Evolutionary conservation across 2,329 filamentous ascomycete genomes (phyloP).

Genomic region (Aspergillus tubingensis): DNA sequence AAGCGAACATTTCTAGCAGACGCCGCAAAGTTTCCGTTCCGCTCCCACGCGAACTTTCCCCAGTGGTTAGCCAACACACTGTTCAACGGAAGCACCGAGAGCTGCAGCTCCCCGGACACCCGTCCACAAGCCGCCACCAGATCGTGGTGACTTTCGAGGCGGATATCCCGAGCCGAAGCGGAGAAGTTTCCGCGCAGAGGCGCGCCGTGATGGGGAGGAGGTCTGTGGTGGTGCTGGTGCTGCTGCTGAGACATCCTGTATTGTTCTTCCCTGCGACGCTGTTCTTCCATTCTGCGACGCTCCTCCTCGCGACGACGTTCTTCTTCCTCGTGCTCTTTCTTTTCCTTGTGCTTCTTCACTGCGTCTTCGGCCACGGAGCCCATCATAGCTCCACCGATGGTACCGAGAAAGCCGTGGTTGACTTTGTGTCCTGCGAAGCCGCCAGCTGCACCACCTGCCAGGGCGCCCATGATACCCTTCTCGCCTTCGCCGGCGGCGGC

Average conservation of each 20-base stretch:
- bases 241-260: not conserved
- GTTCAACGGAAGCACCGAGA: constrained; percentile 41
- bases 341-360: constrained; percentile 43
- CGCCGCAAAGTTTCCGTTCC: constrained; percentile 40
- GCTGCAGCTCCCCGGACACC: constrained; percentile 32
- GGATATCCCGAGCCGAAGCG: constrained; percentile 33
- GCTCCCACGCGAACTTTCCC: constrained; percentile 39
- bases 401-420: constrained; percentile 49
- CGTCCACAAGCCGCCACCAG: constrained; percentile 41
- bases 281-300: constrained; percentile 7
- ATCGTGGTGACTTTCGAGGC: constrained; percentile 36
- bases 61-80: constrained; percentile 40
- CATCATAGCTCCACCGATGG: constrained; percentile 48
- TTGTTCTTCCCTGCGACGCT: constrained; percentile 2
- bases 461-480: constrained; percentile 47
- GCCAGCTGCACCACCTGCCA: constrained; percentile 48
- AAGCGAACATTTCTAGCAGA: constrained; percentile 35
- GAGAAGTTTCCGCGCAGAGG: constrained; percentile 41
- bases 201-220: not conserved
- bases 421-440: constrained; percentile 48
- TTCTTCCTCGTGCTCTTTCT: constrained; percentile 15
- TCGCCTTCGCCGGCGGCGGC: constrained; percentile 35
- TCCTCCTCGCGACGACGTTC: constrained; percentile 11
- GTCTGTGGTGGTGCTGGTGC: not conserved
- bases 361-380: constrained; percentile 49